Conservation (phyloP, 306 rosid genomes). For the Parietaria judaica region DNA sequence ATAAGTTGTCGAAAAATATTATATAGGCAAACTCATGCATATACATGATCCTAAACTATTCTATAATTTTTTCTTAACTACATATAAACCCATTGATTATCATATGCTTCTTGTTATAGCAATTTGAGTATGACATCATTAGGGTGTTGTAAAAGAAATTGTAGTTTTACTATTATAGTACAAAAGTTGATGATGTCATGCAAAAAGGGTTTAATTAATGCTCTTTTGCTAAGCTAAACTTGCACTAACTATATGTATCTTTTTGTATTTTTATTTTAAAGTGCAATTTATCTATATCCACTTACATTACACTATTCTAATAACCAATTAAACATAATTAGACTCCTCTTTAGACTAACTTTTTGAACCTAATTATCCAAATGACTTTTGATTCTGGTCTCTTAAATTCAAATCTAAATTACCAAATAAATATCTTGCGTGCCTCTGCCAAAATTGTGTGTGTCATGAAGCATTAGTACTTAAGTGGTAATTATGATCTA, state of each 20-base stretch:
- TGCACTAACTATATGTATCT: not conserved
- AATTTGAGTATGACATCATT: not conserved
- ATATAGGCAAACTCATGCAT: too few relatives aligned
- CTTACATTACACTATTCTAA: not conserved
- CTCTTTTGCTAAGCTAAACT: not conserved
- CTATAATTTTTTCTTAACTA: not conserved
- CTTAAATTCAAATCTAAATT: not conserved
- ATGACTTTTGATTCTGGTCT: not conserved
- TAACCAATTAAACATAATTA: not conserved
- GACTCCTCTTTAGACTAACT: not conserved
- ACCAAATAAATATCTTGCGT: too few relatives aligned
- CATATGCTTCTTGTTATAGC: not conserved
- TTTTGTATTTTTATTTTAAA: not conserved
- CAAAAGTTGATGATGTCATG: not conserved
- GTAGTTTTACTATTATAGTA: not conserved
- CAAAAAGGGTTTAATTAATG: not conserved
- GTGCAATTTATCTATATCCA: not conserved
- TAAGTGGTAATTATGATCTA: conserved; percentile 8
- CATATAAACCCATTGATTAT: not conserved
- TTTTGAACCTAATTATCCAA: not conserved
- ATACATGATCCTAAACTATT: too few relatives aligned
- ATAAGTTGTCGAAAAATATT: too few relatives aligned
- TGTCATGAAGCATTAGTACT: conserved; percentile 7
- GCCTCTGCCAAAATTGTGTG: not conserved
- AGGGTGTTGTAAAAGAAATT: not conserved